These are phyloP conservation scores for Amanita pseudoporphyria DNA, from an alignment of 768 basidiomycete genomes.

Conservation along the genomic window DNA sequence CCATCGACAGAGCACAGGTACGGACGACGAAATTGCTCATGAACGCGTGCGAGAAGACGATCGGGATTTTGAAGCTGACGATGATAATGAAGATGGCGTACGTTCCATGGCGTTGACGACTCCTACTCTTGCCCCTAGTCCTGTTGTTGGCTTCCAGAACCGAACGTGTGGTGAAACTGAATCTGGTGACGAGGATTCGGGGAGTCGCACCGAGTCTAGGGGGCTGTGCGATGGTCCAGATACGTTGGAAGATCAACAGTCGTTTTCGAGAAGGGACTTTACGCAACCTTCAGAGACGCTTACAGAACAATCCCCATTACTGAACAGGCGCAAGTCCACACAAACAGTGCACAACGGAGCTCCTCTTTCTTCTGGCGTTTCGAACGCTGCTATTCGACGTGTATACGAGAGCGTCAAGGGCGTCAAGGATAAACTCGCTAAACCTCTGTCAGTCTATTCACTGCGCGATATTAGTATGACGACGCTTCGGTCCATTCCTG, in stretches of 20 bases:
- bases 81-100: not conserved
- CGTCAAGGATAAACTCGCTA: not conserved
- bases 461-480: conserved; percentile 16
- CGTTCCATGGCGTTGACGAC: conserved; percentile 1
- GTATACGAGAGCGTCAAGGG: not conserved
- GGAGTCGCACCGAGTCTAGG: no score
- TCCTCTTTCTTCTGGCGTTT: not conserved
- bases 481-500: conserved; percentile 52
- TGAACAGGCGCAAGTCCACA: not conserved
- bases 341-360: not conserved
- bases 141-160: not conserved
- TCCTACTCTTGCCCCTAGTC: conserved; percentile 1
- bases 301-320: not conserved
- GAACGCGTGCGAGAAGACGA: not conserved
- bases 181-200: not conserved
- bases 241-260: not conserved
- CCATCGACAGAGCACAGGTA: not conserved
- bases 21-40: not conserved
- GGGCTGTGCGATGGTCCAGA: not conserved
- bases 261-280: not conserved
- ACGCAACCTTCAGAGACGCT: not conserved
- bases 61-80: not conserved
- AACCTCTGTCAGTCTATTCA: not conserved
- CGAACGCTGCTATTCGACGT: not conserved
- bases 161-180: not conserved